Evolutionary conservation across 176 grass and related monocot species (phyloP), one percentile per base, ranked within the genome.

Genomic region (Phoenix roebelenii): DNA sequence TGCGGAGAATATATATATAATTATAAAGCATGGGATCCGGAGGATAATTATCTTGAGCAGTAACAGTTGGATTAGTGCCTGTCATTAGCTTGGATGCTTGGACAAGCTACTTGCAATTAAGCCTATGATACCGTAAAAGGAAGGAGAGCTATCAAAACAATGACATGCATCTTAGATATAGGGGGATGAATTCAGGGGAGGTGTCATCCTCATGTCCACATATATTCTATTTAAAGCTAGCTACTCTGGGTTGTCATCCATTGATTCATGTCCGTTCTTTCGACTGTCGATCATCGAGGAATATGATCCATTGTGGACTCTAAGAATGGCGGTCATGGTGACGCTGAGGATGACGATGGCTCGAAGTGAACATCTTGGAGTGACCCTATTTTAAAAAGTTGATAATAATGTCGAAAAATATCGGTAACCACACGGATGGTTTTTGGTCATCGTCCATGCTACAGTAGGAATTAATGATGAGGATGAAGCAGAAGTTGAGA

Each of bases 151-250:
- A 65, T 23, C 63, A 39, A 39, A 39, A 39, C 32, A 39, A 39
- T 2, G 32, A 39, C 52, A 49, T 49, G 52, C 30, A 30, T 24
- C 0, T n/a, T 18, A 24, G 5, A 59, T 4, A 39, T 6, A 12
- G 23, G 9, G 57, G 22, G 57, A 59, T 59, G 57, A 32, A 60
- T 15, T 15, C 26, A 16, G 16, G 16, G 4, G 14, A 23, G 18
- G 63, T 65, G 63, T n/a, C 49, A 51, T 29, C 49, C 22, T 51
- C 48, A 17, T 65, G 49, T 22, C 7, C 63, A 29, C 44, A 52
- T 65, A 65, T 51, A 65, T 65, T 65, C 49, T 51, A 65, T 52
- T 25, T 51, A 51, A 26, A 65, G 63, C 24, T 24, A 51, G 63
- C 24, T 24, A 51, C 19, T 6, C 4, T 14, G 10, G 35, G 62